A percentile compares a stretch with the other conserved stretches of the same genome.
Conservation (phyloP, 1,284 basidiomycete genomes). For the Fomitopsis betulina region DNA sequence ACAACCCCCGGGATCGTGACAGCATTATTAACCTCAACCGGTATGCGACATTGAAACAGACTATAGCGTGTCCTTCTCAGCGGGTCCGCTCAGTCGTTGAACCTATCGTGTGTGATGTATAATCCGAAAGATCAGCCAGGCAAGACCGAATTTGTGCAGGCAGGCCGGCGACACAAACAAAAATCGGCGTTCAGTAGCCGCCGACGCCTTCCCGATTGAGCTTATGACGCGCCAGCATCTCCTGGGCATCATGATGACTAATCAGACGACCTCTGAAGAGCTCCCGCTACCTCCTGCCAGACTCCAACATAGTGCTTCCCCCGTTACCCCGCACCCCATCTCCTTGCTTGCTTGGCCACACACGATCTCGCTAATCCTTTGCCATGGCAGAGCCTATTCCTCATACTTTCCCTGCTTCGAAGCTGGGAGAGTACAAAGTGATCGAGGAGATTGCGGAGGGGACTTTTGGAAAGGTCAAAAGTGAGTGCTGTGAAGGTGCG, state of each 20-base stretch:
- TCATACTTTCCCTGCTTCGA: constrained; percentile 43
- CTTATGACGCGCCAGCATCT: no score
- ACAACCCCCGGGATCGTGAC: no score
- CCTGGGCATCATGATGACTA: not conserved
- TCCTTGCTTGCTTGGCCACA: constrained; percentile 1
- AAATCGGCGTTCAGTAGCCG: not conserved
- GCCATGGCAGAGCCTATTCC: constrained; percentile 22
- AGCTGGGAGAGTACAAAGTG: constrained; percentile 77
- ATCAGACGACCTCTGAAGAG: not conserved
- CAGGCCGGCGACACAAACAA: no score
- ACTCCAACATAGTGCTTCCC: not conserved
- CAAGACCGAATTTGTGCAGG: no score
- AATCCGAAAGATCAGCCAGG: no score
- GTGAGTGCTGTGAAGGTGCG: constrained; percentile 44
- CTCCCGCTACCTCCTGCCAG: not conserved
- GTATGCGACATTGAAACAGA: no score
- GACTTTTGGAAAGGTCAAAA: constrained; percentile 98
- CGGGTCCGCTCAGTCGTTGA: no score
- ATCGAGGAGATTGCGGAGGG: constrained; percentile 80
- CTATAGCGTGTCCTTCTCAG: no score
- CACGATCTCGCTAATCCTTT: constrained; percentile 1
- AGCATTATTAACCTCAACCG: no score
- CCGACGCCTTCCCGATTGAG: not conserved
- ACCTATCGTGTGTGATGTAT: no score
- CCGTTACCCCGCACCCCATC: not conserved